phyloP scores from a whole-genome alignment of 2,329 filamentous ascomycete genomes.

The Cladosporium sp. region DNA sequence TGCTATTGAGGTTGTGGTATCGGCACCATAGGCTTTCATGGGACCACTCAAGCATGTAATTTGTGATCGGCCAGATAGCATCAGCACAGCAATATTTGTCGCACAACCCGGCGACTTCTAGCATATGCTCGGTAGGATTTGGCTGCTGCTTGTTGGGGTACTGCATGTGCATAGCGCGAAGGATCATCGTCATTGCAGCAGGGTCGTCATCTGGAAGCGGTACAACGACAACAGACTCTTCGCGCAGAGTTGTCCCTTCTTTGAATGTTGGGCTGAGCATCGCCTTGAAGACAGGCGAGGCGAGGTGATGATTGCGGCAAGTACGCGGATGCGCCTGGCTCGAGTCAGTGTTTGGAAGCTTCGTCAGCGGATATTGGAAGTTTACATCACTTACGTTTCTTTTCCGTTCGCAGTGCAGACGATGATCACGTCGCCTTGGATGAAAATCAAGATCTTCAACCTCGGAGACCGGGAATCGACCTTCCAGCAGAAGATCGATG shows the following conservation, averaged over 20 bases:
- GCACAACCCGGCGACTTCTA: not conserved
- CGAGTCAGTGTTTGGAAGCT: too few relatives aligned
- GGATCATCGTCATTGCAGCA: not conserved
- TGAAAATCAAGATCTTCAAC: not conserved
- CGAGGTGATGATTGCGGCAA: constrained; percentile 9
- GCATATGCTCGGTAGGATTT: not conserved
- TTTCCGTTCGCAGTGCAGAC: not conserved
- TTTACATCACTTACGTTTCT: not conserved
- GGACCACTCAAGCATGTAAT: too few relatives aligned
- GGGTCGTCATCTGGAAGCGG: not conserved
- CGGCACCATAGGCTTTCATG: too few relatives aligned
- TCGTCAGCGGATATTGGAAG: too few relatives aligned
- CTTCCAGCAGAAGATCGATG: too few relatives aligned
- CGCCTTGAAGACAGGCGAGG: constrained; percentile 14
- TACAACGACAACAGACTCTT: not conserved
- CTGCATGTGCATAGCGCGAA: not conserved
- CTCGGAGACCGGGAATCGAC: not conserved
- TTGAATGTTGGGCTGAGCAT: constrained; percentile 13
- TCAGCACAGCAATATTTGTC: not conserved
- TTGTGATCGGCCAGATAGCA: not conserved
- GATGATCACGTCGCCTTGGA: not conserved
- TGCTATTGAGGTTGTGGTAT: too few relatives aligned
- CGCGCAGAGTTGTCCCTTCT: constrained; percentile 10
- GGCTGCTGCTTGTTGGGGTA: not conserved
- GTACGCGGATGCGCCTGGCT: not conserved